phyloP scores from a whole-genome alignment of 805 yeast genomes.

The Nadsonia fulvescens region DNA sequence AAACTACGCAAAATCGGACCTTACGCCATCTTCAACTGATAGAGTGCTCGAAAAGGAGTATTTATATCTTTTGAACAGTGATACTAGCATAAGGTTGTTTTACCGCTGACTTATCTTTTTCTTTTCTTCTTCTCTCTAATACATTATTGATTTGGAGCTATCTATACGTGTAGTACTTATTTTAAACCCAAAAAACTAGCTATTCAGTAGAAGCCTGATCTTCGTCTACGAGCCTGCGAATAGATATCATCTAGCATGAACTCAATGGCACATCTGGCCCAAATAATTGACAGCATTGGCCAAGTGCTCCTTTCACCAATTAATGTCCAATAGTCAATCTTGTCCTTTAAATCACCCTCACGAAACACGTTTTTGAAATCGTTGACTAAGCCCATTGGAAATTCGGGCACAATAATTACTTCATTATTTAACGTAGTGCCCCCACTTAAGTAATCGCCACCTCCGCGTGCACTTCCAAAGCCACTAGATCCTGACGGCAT shows the following conservation, averaged over 20 bases:
- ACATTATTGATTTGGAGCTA: no score
- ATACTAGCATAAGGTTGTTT: constrained; percentile 26
- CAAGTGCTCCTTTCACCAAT: constrained; percentile 89
- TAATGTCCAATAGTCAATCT: constrained; percentile 73
- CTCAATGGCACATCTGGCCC: constrained; percentile 82
- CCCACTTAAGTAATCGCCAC: no score
- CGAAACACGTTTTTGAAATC: constrained; percentile 67
- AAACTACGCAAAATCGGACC: constrained; percentile 8
- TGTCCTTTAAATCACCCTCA: constrained; percentile 47
- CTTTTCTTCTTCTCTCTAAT: no score
- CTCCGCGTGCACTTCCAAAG: no score
- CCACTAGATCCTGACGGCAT: constrained; percentile 63
- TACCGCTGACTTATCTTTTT: constrained; percentile 17
- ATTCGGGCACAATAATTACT: constrained; percentile 77
- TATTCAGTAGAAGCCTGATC: constrained; percentile 1
- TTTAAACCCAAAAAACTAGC: neutral
- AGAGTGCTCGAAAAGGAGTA: constrained; percentile 43
- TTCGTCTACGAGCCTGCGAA: constrained; percentile 14
- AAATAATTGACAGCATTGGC: constrained; percentile 71
- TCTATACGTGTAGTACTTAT: no score
- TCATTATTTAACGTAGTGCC: constrained; percentile 22
- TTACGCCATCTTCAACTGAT: no score
- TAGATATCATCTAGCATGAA: constrained; percentile 68
- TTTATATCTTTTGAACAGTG: constrained; percentile 40
- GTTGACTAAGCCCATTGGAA: constrained; percentile 40